A percentile compares a stretch with the other conserved stretches of the same genome.
phyloP scores from a whole-genome alignment of 352 stramenopile species.

The Phytophthora sp. region DNA sequence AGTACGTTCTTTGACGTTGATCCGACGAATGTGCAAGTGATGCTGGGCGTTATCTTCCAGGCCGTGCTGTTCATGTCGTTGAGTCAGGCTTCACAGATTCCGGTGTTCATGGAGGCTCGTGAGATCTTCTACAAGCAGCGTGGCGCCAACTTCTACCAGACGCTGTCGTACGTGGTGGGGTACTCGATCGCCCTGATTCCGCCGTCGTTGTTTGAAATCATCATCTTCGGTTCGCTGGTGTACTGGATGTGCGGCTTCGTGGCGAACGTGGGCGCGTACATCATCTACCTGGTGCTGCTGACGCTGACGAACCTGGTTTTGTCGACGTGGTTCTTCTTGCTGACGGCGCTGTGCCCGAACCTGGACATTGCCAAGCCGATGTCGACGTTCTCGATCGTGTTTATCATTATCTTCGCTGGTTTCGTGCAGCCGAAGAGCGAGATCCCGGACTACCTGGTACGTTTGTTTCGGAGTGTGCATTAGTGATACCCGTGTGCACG shows the following conservation, averaged over 20 bases:
- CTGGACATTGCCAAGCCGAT: conserved; percentile 4
- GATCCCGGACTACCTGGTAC: conserved; percentile 9
- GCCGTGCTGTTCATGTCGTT: conserved; percentile 10
- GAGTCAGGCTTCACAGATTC: conserved; percentile 6
- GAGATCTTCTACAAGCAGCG: conserved; percentile 11
- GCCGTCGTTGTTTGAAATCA: conserved; percentile 10
- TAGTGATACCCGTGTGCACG: too few relatives aligned
- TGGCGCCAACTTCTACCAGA: conserved; percentile 9
- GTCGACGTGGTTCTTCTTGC: conserved; percentile 7
- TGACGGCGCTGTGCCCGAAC: conserved; percentile 6
- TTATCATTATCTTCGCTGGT: conserved; percentile 3
- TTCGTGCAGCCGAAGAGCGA: conserved; percentile 10
- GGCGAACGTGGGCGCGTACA: conserved; percentile 3
- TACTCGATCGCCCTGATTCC: conserved; percentile 8
- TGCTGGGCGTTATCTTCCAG: conserved; percentile 8
- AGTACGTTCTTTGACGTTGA: conserved; percentile 1
- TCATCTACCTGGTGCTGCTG: conserved; percentile 8
- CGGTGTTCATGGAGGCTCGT: conserved; percentile 6
- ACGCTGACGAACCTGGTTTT: background rate
- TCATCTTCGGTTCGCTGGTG: conserved; percentile 75
- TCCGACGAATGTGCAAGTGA: conserved; percentile 2
- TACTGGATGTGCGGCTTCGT: conserved; percentile 88
- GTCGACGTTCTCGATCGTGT: conserved; percentile 10
- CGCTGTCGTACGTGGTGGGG: conserved; percentile 2
- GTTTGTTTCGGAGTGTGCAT: too few relatives aligned